Evolutionary conservation across 1,284 basidiomycete genomes (phyloP).

Genomic region (Peniophora sp.): DNA sequence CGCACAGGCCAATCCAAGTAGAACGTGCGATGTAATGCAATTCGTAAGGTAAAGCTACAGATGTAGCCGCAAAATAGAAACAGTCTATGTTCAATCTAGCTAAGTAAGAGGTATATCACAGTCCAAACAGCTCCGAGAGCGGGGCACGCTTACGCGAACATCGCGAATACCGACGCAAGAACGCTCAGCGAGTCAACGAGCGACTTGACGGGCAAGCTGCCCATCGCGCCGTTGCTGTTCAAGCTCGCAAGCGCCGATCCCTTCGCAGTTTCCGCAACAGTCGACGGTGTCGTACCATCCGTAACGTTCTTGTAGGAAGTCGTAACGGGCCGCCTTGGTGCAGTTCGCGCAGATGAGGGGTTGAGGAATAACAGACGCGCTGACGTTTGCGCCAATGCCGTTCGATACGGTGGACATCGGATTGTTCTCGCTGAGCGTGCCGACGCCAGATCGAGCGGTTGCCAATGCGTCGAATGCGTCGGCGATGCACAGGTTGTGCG

Average conservation of each 20-base stretch:
- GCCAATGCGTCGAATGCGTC: conserved; percentile 38
- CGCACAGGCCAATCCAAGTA: too few species aligned
- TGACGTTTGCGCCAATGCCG: conserved; percentile 13
- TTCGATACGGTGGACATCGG: conserved; percentile 16
- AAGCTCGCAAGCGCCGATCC: conserved; percentile 16
- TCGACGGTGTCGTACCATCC: conserved; percentile 33
- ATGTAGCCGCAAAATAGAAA: too few species aligned
- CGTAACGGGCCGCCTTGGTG: conserved; percentile 40
- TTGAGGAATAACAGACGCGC: conserved; percentile 21
- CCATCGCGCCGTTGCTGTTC: conserved; percentile 20
- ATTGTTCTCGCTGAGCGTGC: conserved; percentile 24
- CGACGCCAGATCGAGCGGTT: conserved; percentile 35
- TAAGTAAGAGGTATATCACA: too few species aligned
- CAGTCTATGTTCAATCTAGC: too few species aligned
- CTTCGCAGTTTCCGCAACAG: conserved; percentile 27
- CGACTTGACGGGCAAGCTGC: conserved; percentile 14
- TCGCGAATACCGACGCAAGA: conserved; percentile 23
- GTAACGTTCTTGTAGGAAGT: conserved; percentile 42
- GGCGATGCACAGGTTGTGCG: conserved; percentile 42
- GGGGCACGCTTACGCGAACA: conserved; percentile 25
- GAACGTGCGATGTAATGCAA: too few species aligned
- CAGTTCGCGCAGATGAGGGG: conserved; percentile 51
- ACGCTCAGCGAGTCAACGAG: conserved; percentile 18
- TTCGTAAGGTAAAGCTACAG: too few species aligned
- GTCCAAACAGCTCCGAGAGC: too few species aligned